Evolutionary conservation across 78 protist genomes (phyloP).

Genomic region (Chrysochromulina parva): DNA sequence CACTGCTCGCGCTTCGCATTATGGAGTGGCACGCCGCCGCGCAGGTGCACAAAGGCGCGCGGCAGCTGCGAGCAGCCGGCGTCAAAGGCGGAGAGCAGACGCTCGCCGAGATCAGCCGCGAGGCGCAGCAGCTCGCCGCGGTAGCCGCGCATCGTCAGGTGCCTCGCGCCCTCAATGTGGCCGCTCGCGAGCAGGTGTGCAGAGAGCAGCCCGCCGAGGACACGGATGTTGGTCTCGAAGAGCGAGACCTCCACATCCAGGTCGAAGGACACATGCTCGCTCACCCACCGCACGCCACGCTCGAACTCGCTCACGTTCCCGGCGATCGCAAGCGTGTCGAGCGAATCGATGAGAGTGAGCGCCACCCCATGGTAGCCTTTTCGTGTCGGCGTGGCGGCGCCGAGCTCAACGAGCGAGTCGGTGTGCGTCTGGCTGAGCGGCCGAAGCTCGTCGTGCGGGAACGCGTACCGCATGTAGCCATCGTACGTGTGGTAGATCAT

Average conservation of each 20-base stretch:
- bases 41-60: conserved; percentile 79
- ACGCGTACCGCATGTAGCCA: conserved; percentile 13
- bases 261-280: conserved; percentile 55
- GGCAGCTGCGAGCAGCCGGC: conserved; percentile 71
- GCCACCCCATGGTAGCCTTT: background rate
- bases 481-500: conserved; percentile 28
- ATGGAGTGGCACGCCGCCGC: conserved; percentile 62
- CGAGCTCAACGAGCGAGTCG: conserved; percentile 10
- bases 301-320: conserved; percentile 54
- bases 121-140: conserved; percentile 65
- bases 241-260: conserved; percentile 75
- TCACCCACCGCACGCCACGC: conserved; percentile 53
- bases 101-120: conserved; percentile 81
- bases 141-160: conserved; percentile 35
- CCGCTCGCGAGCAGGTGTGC: conserved; percentile 48
- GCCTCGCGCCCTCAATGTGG: background rate
- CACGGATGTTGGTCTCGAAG: conserved; percentile 92
- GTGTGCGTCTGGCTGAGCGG: background rate
- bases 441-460: conserved; percentile 46
- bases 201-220: conserved; percentile 83
- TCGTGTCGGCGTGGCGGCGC: background rate
- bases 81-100: conserved; percentile 81
- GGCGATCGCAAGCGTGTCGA: conserved; percentile 64
- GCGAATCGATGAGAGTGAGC: conserved; percentile 38
- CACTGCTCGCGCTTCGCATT: conserved; percentile 53